Base-by-base conservation (phyloP, 768 basidiomycete genomes). In the Lepiota subincarnata region DNA sequence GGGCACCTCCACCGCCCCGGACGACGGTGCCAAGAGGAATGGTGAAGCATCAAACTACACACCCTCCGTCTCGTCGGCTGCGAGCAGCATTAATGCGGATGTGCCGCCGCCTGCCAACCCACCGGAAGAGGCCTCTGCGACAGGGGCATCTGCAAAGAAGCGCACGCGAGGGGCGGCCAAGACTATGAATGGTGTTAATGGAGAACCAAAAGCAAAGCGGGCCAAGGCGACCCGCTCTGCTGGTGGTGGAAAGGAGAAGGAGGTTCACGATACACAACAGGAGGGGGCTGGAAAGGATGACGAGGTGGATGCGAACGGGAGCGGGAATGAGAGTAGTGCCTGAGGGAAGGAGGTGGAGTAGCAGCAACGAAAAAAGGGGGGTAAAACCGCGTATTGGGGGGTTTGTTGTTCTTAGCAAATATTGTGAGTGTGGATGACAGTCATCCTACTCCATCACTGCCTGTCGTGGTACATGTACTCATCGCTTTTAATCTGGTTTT, bases 1-100 rank as follows among this genome's bases (percentile, higher is more conserved):
- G 51, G 31, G 62, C 45, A 34, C 64, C 62, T 46, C 64, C 1
- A 58, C 68, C 44, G 67, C 64, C 49, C 68, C 68, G 10, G 61
- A 59, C 14, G 68, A 68, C 28, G 57, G 66, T 3, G 53, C 59
- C 12, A 60, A 63, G 57, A 73, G 69, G 55, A 58, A 58, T 3
- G 67, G 62, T 24, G 63, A 58, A 8, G 24, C 43, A 13, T 41
- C 55, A 14, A 39, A 40, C 14, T n/a, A 37, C 12, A 39, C 37
- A 22, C 49, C 24, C 53, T 53, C 39, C 61, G 55, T 35, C 48
- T 48, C 38, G 60, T 58, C 14, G 39, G 38, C 38, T 0, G 51
- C 61, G 1, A 56, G 57, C 40, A 63, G 47, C 7, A 55, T 48
- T 8, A 50, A 55, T 20, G 50, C 56, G 6, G 42, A 43, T 8